These are phyloP conservation scores for Arctium lappa DNA, from an alignment of 129 eudicot genomes.

Conservation along the genomic window DNA sequence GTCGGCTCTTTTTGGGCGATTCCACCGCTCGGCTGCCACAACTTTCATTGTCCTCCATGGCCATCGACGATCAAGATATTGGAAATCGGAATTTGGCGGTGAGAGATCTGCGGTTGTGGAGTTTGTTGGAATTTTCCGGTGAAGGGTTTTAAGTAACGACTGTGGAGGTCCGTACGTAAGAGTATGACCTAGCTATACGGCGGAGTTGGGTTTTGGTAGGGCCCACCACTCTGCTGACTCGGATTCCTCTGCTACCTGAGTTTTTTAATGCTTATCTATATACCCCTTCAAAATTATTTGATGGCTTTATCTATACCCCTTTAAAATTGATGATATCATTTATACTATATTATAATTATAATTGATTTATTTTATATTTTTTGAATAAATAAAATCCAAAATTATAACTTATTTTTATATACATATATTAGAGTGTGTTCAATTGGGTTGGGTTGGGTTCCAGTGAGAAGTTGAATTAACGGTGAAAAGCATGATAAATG, in stretches of 20 bases:
- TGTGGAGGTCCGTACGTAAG: slow-evolving; percentile 19
- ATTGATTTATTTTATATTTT: too few relatives aligned
- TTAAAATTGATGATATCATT: neutral
- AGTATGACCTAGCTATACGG: slow-evolving; percentile 18
- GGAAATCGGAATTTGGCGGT: slow-evolving; percentile 7
- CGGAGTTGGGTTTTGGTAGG: slow-evolving; percentile 17
- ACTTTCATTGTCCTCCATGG: slow-evolving; percentile 68
- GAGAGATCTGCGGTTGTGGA: slow-evolving; percentile 5
- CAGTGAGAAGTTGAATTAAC: too few relatives aligned
- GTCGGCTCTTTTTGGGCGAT: slow-evolving; percentile 43
- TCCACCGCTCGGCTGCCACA: slow-evolving; percentile 63
- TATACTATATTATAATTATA: neutral
- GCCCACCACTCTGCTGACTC: slow-evolving; percentile 22
- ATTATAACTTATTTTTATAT: too few relatives aligned
- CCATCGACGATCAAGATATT: slow-evolving; percentile 29
- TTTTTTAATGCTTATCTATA: slow-evolving; percentile 23
- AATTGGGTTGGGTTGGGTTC: too few relatives aligned
- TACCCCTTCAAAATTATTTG: neutral
- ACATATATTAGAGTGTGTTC: too few relatives aligned
- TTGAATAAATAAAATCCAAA: too few relatives aligned
- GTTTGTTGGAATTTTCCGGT: neutral
- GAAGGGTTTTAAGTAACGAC: neutral
- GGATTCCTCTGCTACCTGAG: slow-evolving; percentile 18
- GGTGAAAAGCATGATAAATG: too few relatives aligned
- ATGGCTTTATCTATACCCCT: neutral